Conservation (phyloP, 2,329 filamentous ascomycete genomes). For the Xylariaceae sp. region DNA sequence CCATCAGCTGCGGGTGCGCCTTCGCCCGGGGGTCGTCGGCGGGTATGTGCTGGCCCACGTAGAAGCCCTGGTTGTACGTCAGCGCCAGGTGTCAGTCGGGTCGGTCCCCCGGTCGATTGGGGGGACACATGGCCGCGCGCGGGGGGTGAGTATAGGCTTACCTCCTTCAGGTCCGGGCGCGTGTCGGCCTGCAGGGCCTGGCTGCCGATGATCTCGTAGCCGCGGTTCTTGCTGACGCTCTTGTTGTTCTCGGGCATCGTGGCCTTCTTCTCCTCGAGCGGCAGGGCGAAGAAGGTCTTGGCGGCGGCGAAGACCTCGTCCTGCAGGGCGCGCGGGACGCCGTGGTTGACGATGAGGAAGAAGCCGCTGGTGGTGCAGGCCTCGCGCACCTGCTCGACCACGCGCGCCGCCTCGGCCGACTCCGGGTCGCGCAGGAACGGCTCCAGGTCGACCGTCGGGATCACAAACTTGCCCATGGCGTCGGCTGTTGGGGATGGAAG, state of each 20-base stretch:
- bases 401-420: slow-evolving; percentile 16
- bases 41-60: slow-evolving; percentile 15
- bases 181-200: slow-evolving; percentile 37
- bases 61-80: slow-evolving; percentile 11
- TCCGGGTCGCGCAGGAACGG: slow-evolving; percentile 24
- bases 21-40: slow-evolving; percentile 9
- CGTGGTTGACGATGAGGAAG: slow-evolving; percentile 44
- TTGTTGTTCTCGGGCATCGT: too few relatives aligned
- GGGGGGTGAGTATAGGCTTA: neutral
- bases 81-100: neutral
- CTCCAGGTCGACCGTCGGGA: slow-evolving; percentile 27
- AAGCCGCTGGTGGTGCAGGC: slow-evolving; percentile 39
- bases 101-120: neutral
- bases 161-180: slow-evolving; percentile 23
- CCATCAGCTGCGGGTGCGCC: slow-evolving; percentile 14
- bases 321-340: slow-evolving; percentile 33
- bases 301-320: slow-evolving; percentile 31
- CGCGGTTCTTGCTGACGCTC: slow-evolving; percentile 39
- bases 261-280: slow-evolving; percentile 35
- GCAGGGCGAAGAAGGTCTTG: slow-evolving; percentile 40
- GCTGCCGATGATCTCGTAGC: slow-evolving; percentile 40
- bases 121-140: neutral
- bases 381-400: slow-evolving; percentile 23
- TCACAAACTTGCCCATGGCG: slow-evolving; percentile 5
- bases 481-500: slow-evolving; percentile 5